phyloP scores from a whole-genome alignment of 1,139 yeast species.

The Hanseniaspora gamundiae region DNA sequence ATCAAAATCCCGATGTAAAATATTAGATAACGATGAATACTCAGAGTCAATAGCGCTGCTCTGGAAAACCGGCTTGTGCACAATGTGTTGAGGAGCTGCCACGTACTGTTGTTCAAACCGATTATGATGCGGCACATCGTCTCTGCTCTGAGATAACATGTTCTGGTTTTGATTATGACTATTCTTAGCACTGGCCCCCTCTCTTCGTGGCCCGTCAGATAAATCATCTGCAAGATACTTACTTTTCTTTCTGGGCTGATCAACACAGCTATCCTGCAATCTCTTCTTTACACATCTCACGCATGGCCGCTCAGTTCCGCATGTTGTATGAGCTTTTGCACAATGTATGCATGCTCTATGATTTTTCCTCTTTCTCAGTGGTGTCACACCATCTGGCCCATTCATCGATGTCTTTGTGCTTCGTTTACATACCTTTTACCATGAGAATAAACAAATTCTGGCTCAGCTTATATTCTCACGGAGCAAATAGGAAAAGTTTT shows the following conservation, averaged over 20 bases:
- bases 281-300: constrained; percentile 64
- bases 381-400: neutral
- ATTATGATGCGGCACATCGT: neutral
- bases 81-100: constrained; percentile 11
- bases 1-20: constrained; percentile 40
- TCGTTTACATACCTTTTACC: no score
- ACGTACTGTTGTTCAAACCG: constrained; percentile 1
- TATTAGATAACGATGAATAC: constrained; percentile 64
- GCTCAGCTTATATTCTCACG: no score
- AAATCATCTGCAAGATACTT: constrained; percentile 48
- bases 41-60: constrained; percentile 75
- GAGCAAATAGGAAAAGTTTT: no score
- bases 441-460: no score
- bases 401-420: neutral
- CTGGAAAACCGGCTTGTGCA: constrained; percentile 31
- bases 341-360: constrained; percentile 80
- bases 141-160: neutral
- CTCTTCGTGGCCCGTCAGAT: neutral
- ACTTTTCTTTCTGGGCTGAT: constrained; percentile 80
- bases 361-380: constrained; percentile 38
- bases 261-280: constrained; percentile 61
- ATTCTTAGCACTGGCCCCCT: neutral
- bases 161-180: neutral
- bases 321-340: constrained; percentile 76
- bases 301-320: constrained; percentile 77